phyloP scores from a whole-genome alignment of 768 basidiomycete species.

The Rhodotorula graminis region DNA sequence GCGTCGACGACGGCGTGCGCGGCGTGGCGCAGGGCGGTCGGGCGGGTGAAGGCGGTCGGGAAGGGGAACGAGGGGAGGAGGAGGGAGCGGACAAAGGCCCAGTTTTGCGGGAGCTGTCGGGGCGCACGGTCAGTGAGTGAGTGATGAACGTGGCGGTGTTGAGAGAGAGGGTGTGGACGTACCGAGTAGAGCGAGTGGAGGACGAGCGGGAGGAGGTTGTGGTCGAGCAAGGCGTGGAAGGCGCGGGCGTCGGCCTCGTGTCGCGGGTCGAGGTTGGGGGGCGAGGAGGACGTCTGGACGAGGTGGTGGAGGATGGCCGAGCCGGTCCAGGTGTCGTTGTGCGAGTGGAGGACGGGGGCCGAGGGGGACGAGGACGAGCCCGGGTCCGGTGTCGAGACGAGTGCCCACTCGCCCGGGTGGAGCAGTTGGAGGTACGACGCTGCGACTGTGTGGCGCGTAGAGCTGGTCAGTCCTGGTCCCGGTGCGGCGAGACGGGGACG shows the following conservation, averaged over 20 bases:
- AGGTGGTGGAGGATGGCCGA: constrained; percentile 26
- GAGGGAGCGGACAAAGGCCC: constrained; percentile 27
- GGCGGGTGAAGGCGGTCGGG: constrained; percentile 28
- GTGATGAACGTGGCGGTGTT: background rate
- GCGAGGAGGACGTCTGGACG: constrained; percentile 2
- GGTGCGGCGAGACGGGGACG: background rate
- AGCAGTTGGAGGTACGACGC: constrained; percentile 37
- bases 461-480: no score
- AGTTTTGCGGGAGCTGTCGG: constrained; percentile 27
- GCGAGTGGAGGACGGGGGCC: constrained; percentile 12
- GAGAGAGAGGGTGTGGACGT: background rate
- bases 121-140: background rate
- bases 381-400: constrained; percentile 16
- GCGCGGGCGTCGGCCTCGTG: constrained; percentile 10
- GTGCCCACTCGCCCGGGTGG: constrained; percentile 24
- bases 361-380: constrained; percentile 14
- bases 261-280: background rate
- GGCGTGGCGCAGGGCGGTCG: constrained; percentile 21
- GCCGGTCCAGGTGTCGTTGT: constrained; percentile 11
- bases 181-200: constrained; percentile 38
- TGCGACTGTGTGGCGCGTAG: constrained; percentile 4
- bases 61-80: constrained; percentile 24
- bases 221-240: constrained; percentile 32
- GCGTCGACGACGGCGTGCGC: constrained; percentile 25
- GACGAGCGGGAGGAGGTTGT: constrained; percentile 32